phyloP scores from a whole-genome alignment of 371 early-diverging fungal species.

The Syncephalastrum monosporum region DNA sequence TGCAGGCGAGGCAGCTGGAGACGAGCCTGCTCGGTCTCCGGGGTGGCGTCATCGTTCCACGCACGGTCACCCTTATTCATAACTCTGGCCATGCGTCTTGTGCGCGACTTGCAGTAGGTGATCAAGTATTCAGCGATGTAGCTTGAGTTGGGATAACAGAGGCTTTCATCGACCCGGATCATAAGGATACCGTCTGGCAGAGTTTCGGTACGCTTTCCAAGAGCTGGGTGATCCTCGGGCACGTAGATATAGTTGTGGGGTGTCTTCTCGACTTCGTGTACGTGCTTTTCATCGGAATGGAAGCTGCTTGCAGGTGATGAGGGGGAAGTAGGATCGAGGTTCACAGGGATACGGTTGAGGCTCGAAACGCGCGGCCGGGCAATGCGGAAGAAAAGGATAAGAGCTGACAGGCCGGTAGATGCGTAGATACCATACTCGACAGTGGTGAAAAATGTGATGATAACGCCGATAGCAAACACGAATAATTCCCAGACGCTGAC shows the following conservation, averaged over 20 bases:
- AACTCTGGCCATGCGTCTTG: slow-evolving; percentile 21
- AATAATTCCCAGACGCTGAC: slow-evolving; percentile 57
- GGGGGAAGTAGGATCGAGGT: no score
- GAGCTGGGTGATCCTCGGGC: slow-evolving; percentile 36
- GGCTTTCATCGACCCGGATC: slow-evolving; percentile 59
- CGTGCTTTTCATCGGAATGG: slow-evolving; percentile 12
- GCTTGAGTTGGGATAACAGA: slow-evolving; percentile 69
- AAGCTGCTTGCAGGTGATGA: slow-evolving; percentile 11
- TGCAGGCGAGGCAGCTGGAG: slow-evolving; percentile 43
- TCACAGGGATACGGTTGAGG: slow-evolving; percentile 37
- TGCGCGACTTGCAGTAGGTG: slow-evolving; percentile 30
- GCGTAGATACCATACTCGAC: slow-evolving; percentile 73
- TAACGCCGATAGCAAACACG: slow-evolving; percentile 49
- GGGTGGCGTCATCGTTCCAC: slow-evolving; percentile 47
- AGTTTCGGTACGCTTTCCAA: slow-evolving; percentile 30
- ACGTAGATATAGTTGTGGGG: slow-evolving; percentile 39
- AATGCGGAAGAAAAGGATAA: slow-evolving; percentile 66
- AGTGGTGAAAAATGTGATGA: slow-evolving; percentile 67
- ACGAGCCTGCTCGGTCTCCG: slow-evolving; percentile 20
- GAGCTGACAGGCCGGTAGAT: slow-evolving; percentile 60
- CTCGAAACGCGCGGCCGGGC: slow-evolving; percentile 65
- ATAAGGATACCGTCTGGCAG: slow-evolving; percentile 60
- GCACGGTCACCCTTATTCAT: slow-evolving; percentile 36
- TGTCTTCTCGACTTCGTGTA: background rate
- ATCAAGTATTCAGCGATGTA: slow-evolving; percentile 50